Evolutionary conservation across 2,329 filamentous ascomycete genomes (phyloP).

Genomic region (Calcarisporium arbuscula): DNA sequence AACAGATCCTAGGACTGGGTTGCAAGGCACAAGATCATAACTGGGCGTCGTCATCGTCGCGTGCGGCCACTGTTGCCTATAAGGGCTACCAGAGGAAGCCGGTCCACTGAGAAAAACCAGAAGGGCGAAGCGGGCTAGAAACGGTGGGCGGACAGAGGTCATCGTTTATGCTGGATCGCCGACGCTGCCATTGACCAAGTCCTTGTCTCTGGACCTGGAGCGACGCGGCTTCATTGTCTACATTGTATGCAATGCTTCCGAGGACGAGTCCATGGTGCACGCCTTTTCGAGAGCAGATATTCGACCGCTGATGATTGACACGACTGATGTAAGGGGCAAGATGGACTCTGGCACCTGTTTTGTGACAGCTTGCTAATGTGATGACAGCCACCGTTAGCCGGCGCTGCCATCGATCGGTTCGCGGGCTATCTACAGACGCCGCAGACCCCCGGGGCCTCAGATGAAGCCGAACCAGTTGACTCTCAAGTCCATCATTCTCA

Average conservation of each 20-base stretch:
- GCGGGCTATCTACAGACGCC: slow-evolving; percentile 64
- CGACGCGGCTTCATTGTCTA: slow-evolving; percentile 90
- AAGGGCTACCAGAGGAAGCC: slow-evolving; percentile 40
- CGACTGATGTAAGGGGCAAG: slow-evolving; percentile 71
- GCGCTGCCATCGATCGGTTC: slow-evolving; percentile 65
- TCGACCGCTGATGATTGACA: slow-evolving; percentile 73
- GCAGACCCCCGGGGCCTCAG: slow-evolving; percentile 68
- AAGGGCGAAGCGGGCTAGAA: slow-evolving; percentile 70
- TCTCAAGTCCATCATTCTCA: slow-evolving; percentile 74
- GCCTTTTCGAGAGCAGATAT: slow-evolving; percentile 75
- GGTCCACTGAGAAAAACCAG: slow-evolving; percentile 60
- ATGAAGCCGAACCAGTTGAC: slow-evolving; percentile 70
- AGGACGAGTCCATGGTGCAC: slow-evolving; percentile 77
- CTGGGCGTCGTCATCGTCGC: slow-evolving; percentile 65
- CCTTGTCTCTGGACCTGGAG: slow-evolving; percentile 80
- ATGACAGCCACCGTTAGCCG: slow-evolving; percentile 58
- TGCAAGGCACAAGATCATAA: slow-evolving; percentile 63
- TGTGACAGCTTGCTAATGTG: slow-evolving; percentile 4
- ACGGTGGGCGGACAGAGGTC: slow-evolving; percentile 83
- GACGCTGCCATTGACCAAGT: slow-evolving; percentile 74
- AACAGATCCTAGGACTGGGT: slow-evolving; percentile 67
- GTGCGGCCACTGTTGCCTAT: slow-evolving; percentile 58
- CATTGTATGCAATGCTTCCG: slow-evolving; percentile 75
- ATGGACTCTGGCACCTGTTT: too few species aligned
- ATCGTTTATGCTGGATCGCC: slow-evolving; percentile 84